Evolutionary conservation across 139 green algal species (phyloP).

Genomic region (Trebouxia sp.): DNA sequence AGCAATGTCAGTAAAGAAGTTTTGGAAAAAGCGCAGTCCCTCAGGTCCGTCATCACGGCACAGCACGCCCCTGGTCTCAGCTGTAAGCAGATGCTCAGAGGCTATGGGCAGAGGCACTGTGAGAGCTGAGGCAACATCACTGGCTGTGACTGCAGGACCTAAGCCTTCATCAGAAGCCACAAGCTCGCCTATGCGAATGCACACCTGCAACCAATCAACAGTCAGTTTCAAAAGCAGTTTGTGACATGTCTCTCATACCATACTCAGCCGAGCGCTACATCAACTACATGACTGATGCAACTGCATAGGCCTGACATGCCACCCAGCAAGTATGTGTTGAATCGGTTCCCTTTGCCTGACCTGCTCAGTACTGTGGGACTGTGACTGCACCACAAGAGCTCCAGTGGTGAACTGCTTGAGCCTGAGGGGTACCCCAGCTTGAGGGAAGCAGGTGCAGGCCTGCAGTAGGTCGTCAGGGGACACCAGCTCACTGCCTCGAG

Average conservation of each 20-base stretch:
- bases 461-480: slow-evolving; percentile 92
- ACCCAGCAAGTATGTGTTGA: too few relatives aligned
- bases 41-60: slow-evolving; percentile 89
- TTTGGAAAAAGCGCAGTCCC: slow-evolving; percentile 84
- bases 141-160: slow-evolving; percentile 55
- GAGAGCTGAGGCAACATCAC: slow-evolving; percentile 61
- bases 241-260: too few relatives aligned
- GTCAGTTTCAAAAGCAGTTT: background rate
- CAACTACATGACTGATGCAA: too few relatives aligned
- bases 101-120: slow-evolving; percentile 70
- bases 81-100: slow-evolving; percentile 79
- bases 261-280: too few relatives aligned
- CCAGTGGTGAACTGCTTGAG: slow-evolving; percentile 72
- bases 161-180: slow-evolving; percentile 34
- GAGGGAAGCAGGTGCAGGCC: slow-evolving; percentile 37
- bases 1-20: slow-evolving; percentile 76
- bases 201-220: slow-evolving; percentile 41
- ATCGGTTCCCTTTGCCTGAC: too few relatives aligned
- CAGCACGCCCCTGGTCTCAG: slow-evolving; percentile 77
- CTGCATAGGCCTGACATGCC: too few relatives aligned
- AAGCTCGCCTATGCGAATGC: slow-evolving; percentile 25
- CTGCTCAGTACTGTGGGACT: slow-evolving; percentile 60
- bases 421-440: slow-evolving; percentile 51
- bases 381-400: slow-evolving; percentile 74
- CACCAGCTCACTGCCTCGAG: slow-evolving; percentile 88